Percentiles rank a stretch among this genome's conserved stretches.
These are phyloP conservation scores for Astrephomene gubernaculifera DNA, from an alignment of 139 green algal genomes.

Conservation along the genomic window DNA sequence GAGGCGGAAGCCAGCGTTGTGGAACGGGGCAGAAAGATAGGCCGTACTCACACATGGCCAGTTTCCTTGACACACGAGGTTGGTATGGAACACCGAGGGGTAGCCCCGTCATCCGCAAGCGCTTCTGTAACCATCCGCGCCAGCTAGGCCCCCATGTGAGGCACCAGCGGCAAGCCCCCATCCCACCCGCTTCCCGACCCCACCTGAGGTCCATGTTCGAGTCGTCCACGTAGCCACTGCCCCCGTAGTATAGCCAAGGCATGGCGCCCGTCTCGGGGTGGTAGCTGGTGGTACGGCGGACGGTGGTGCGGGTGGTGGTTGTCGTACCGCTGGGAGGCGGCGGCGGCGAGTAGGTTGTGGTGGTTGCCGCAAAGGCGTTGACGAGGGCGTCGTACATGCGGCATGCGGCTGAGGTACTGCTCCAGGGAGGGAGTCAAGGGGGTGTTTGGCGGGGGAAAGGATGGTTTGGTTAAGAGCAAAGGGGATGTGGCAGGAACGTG, in stretches of 20 bases:
- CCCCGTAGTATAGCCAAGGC: constrained; percentile 70
- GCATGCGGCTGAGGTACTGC: constrained; percentile 43
- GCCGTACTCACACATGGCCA: too few species aligned
- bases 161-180: too few species aligned
- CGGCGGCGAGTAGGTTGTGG: background rate
- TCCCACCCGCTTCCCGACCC: too few species aligned
- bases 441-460: background rate
- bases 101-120: too few species aligned
- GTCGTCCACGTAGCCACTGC: constrained; percentile 46
- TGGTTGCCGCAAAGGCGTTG: background rate
- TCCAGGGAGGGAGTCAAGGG: background rate
- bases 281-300: background rate
- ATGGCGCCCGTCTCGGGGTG: constrained; percentile 53
- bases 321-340: background rate
- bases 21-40: background rate
- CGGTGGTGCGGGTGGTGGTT: too few species aligned
- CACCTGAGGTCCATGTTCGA: constrained; percentile 58
- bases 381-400: constrained; percentile 56
- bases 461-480: too few species aligned
- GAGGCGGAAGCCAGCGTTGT: background rate
- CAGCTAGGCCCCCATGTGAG: too few species aligned
- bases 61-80: too few species aligned
- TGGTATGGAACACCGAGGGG: too few species aligned
- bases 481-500: too few species aligned
- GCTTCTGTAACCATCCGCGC: too few species aligned